Conservation (phyloP, 306 rosid species). For the Trichosanthes cucumerina region DNA sequence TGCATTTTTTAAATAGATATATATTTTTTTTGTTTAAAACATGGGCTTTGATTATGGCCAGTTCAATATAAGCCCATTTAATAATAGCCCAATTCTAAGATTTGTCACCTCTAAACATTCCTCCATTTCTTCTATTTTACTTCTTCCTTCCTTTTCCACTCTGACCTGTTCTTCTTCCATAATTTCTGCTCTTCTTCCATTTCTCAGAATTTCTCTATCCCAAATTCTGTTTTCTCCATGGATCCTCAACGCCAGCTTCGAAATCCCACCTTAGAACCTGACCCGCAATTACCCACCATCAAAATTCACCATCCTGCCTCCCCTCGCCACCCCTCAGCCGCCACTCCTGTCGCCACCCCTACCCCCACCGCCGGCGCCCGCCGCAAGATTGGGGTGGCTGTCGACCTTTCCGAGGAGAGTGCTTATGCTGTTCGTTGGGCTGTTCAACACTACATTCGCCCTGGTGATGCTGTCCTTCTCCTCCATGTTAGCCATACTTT, state of each 20-base stretch:
- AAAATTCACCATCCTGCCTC: conserved; percentile 73
- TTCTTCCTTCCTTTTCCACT: neutral
- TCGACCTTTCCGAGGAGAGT: conserved; percentile 88
- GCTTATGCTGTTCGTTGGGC: conserved; percentile 98
- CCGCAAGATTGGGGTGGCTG: conserved; percentile 88
- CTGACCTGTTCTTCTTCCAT: neutral
- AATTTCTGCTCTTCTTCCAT: neutral
- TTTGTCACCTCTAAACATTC: neutral
- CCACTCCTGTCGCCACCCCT: conserved; percentile 39
- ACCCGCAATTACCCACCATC: conserved; percentile 74
- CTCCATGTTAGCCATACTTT: conserved; percentile 95
- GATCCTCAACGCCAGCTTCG: conserved; percentile 26
- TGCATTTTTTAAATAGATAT: too few relatives aligned
- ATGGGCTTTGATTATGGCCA: neutral
- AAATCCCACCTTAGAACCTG: conserved; percentile 21
- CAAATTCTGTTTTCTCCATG: conserved; percentile 15
- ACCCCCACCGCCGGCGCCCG: conserved; percentile 97
- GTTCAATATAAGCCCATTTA: neutral
- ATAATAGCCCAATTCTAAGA: neutral
- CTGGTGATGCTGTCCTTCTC: conserved; percentile 92
- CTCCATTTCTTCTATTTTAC: neutral
- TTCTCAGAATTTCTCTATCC: neutral
- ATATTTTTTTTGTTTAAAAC: too few relatives aligned
- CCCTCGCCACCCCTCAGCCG: conserved; percentile 21
- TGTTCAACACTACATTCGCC: conserved; percentile 83